phyloP scores from a whole-genome alignment of 331 rosid genomes.

The Pyracantha coccinea region DNA sequence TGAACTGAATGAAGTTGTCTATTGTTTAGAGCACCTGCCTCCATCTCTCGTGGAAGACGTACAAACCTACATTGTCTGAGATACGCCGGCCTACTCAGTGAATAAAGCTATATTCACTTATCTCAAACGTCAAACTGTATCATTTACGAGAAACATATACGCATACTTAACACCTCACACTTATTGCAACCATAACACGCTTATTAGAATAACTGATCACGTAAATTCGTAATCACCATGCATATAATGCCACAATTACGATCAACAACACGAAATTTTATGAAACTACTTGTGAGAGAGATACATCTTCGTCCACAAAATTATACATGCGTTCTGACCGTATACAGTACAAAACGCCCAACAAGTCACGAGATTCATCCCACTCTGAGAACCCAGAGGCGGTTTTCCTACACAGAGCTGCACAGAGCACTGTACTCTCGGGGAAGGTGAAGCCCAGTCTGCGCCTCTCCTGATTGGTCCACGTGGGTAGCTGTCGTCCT shows the following conservation, averaged over 20 bases:
- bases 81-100: neutral
- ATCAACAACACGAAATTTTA: neutral
- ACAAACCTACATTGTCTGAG: neutral
- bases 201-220: neutral
- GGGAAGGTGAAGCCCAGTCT: neutral
- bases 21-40: neutral
- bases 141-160: no score
- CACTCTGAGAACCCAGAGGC: no score
- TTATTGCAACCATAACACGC: no score
- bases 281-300: no score
- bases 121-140: accelerated
- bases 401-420: neutral
- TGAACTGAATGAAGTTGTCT: neutral
- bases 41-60: neutral
- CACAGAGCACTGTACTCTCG: neutral
- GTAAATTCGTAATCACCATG: neutral
- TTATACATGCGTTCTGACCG: neutral
- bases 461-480: neutral
- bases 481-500: constrained; percentile 8
- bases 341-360: neutral
- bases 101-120: no score
- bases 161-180: neutral
- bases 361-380: neutral
- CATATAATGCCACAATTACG: neutral
- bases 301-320: neutral